Conservation (phyloP, 805 yeast genomes). For the Trichomonascus vanleenenianus region DNA sequence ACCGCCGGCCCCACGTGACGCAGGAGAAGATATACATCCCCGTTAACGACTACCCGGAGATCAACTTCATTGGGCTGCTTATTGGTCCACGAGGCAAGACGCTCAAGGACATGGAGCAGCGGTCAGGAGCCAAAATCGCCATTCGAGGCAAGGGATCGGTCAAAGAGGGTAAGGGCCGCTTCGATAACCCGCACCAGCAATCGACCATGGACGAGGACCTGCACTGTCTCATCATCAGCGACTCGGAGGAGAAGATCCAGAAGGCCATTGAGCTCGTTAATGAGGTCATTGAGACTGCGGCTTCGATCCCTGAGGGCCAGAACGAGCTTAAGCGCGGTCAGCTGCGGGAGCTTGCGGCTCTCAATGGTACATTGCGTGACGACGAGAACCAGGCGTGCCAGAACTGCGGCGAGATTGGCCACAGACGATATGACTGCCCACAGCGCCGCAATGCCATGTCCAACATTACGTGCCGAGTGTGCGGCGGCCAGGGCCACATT, state of each 20-base stretch:
- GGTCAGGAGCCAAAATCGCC: slow-evolving; percentile 83
- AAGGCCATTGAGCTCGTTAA: slow-evolving; percentile 70
- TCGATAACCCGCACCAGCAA: slow-evolving; percentile 39
- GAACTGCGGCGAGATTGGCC: slow-evolving; percentile 60
- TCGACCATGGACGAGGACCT: slow-evolving; percentile 67
- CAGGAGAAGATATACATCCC: slow-evolving; percentile 82
- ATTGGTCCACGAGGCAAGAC: slow-evolving; percentile 97
- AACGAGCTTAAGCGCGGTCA: slow-evolving; percentile 88
- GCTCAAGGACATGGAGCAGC: slow-evolving; percentile 65
- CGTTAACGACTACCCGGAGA: slow-evolving; percentile 76
- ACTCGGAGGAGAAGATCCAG: slow-evolving; percentile 65
- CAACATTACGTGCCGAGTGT: slow-evolving; percentile 59
- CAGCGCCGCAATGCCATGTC: slow-evolving; percentile 40
- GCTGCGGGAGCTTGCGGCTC: slow-evolving; percentile 80
- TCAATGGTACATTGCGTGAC: slow-evolving; percentile 90
- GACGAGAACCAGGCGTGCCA: slow-evolving; percentile 59
- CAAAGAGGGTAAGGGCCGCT: slow-evolving; percentile 71
- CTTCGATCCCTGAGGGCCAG: slow-evolving; percentile 85
- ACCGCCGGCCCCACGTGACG: slow-evolving; percentile 60
- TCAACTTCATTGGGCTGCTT: slow-evolving; percentile 84
- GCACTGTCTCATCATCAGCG: slow-evolving; percentile 83
- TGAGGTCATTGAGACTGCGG: slow-evolving; percentile 72
- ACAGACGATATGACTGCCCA: slow-evolving; percentile 59
- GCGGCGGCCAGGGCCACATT: slow-evolving; percentile 81
- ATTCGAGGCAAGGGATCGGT: slow-evolving; percentile 95